These are phyloP conservation scores for Scheffersomyces segobiensis DNA, from an alignment of 1,139 yeast species.

Conservation along the genomic window DNA sequence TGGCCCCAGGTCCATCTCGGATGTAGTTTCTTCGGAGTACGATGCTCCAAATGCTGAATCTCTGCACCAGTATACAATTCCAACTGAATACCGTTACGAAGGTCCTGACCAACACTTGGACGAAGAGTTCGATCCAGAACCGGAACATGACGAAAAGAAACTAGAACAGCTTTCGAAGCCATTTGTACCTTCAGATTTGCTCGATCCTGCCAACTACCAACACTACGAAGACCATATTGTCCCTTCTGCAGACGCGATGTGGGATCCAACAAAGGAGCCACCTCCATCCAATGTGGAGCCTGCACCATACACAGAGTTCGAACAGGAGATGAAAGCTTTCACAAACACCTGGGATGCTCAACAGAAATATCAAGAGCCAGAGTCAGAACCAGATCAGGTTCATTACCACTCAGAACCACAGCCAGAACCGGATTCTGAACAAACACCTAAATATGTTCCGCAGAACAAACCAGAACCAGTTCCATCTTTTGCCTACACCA, in stretches of 20 bases:
- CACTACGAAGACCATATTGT: slow-evolving; percentile 18
- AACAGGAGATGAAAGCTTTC: slow-evolving; percentile 12
- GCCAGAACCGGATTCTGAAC: background rate
- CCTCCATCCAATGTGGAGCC: slow-evolving; percentile 22
- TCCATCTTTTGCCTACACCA: slow-evolving; percentile 5
- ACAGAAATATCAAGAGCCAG: slow-evolving; percentile 10
- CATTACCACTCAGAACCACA: slow-evolving; percentile 1
- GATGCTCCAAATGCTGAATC: background rate
- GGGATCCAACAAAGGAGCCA: slow-evolving; percentile 43
- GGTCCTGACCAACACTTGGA: slow-evolving; percentile 7
- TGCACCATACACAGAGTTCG: slow-evolving; percentile 15
- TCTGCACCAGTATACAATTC: background rate
- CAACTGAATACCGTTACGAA: slow-evolving; percentile 1
- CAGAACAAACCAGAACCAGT: slow-evolving; percentile 1
- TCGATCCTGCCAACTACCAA: slow-evolving; percentile 32
- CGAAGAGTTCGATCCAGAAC: slow-evolving; percentile 1
- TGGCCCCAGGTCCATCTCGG: slow-evolving; percentile 16
- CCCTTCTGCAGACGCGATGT: slow-evolving; percentile 29
- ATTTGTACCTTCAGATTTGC: slow-evolving; percentile 20
- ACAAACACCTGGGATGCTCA: slow-evolving; percentile 20
- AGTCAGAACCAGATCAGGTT: background rate
- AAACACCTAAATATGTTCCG: slow-evolving; percentile 5
- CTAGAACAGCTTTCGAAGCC: slow-evolving; percentile 6
- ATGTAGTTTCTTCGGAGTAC: slow-evolving; percentile 7
- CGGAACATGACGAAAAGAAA: slow-evolving; percentile 3